Conservation (phyloP, 2,329 filamentous ascomycete genomes). For the Rhexocercosporidium sp. region DNA sequence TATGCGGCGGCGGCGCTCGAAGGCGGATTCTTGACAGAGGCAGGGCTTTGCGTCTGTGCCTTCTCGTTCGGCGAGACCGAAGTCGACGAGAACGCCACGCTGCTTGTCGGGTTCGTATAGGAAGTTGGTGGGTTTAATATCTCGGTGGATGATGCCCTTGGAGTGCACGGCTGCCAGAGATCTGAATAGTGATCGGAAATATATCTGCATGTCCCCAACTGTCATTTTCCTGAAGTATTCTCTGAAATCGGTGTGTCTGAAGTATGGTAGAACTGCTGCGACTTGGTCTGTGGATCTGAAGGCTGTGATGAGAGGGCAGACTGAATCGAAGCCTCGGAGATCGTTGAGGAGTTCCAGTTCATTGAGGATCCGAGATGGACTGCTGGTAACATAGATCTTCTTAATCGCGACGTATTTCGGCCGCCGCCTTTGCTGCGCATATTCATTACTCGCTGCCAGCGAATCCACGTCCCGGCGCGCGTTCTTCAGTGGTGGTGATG, state of each 20-base stretch:
- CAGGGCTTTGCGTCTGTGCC: constrained; percentile 80
- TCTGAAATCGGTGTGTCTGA: constrained; percentile 92
- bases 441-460: constrained; percentile 33
- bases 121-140: constrained; percentile 98
- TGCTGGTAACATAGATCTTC: constrained; percentile 99
- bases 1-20: constrained; percentile 65
- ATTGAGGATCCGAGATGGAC: constrained; percentile 90
- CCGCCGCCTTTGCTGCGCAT: constrained; percentile 49
- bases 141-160: constrained; percentile 85
- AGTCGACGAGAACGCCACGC: constrained; percentile 94
- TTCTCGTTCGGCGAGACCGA: constrained; percentile 90
- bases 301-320: constrained; percentile 96
- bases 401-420: constrained; percentile 93
- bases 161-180: constrained; percentile 84
- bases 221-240: constrained; percentile 93
- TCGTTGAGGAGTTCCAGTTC: constrained; percentile 93
- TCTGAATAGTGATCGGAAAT: constrained; percentile 86
- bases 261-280: constrained; percentile 92
- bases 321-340: constrained; percentile 78
- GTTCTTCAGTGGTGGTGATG: constrained; percentile 68
- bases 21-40: constrained; percentile 72
- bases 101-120: constrained; percentile 83
- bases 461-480: constrained; percentile 45
- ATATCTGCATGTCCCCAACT: constrained; percentile 83
- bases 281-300: constrained; percentile 95